phyloP scores from a whole-genome alignment of 2,329 filamentous ascomycete species.

The Stagonosporopsis rhizophila region DNA sequence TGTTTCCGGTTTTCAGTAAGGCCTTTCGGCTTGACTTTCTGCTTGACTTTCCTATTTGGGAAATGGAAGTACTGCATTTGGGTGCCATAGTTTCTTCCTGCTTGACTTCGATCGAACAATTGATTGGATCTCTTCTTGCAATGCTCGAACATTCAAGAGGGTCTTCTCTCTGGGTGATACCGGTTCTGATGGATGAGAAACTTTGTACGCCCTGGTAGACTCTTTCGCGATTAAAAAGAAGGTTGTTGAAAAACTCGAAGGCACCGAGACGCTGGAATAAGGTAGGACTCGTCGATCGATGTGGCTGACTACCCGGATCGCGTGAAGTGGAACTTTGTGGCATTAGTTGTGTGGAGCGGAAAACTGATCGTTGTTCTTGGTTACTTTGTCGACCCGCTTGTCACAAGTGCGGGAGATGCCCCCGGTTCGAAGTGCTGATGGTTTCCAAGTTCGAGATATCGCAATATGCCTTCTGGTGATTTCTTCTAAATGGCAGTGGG shows the following conservation, averaged over 20 bases:
- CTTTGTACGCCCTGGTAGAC: slow-evolving; percentile 1
- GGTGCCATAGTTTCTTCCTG: not conserved
- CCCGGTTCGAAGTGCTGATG: too few relatives aligned
- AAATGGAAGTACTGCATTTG: not conserved
- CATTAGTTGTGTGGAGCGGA: not conserved
- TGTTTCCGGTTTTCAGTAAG: not conserved
- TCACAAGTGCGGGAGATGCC: too few relatives aligned
- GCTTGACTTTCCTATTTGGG: not conserved
- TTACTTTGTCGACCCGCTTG: too few relatives aligned
- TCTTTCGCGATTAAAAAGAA: slow-evolving; percentile 17
- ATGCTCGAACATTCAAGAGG: accelerated
- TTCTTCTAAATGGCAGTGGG: too few relatives aligned
- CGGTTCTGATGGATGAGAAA: not conserved
- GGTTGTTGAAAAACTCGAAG: slow-evolving; percentile 1
- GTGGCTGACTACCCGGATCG: not conserved
- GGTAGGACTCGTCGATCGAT: not conserved
- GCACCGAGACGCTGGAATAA: not conserved
- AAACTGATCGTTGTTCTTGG: not conserved
- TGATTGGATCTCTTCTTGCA: not conserved
- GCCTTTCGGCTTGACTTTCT: too few relatives aligned
- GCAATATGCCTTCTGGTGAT: too few relatives aligned
- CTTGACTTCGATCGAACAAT: too few relatives aligned
- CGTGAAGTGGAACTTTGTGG: not conserved
- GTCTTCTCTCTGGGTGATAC: not conserved
- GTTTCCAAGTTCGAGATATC: too few relatives aligned